These are phyloP conservation scores for Testicularia cyperi DNA, from an alignment of 1,284 basidiomycete genomes.

Conservation along the genomic window DNA sequence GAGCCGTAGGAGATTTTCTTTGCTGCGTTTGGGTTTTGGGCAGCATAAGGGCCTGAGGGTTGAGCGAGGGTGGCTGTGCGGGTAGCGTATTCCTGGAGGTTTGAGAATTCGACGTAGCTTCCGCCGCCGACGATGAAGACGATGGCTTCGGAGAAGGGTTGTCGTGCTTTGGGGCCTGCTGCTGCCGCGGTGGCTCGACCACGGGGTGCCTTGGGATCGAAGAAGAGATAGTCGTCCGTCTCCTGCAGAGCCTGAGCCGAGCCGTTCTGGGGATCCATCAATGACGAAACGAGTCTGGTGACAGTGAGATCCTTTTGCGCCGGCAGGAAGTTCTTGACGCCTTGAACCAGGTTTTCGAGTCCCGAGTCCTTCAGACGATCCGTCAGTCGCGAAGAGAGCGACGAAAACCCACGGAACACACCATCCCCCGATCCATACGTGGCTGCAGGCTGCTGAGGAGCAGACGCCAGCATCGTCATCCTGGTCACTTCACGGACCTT, in stretches of 20 bases:
- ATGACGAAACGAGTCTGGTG: constrained; percentile 86
- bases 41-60: too few species aligned
- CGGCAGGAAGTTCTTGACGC: constrained; percentile 97
- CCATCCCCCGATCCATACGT: constrained; percentile 63
- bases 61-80: constrained; percentile 13
- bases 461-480: constrained; percentile 84
- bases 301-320: constrained; percentile 90
- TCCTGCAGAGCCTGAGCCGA: constrained; percentile 70
- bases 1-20: constrained; percentile 84
- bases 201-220: constrained; percentile 71
- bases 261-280: constrained; percentile 93
- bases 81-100: constrained; percentile 65
- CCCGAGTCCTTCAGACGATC: constrained; percentile 91
- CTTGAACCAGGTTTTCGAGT: constrained; percentile 88
- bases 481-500: constrained; percentile 89
- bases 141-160: constrained; percentile 80
- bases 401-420: constrained; percentile 86
- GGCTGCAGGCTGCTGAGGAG: constrained; percentile 66
- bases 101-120: constrained; percentile 95
- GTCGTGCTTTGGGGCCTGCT: constrained; percentile 32
- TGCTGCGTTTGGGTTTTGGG: constrained; percentile 2
- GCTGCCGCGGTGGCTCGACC: constrained; percentile 17
- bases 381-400: constrained; percentile 68
- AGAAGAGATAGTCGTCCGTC: constrained; percentile 92
- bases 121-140: constrained; percentile 97